Evolutionary conservation across 106 monocot species (phyloP), one percentile per base, ranked within the genome.

Genomic region (Dendrobium nobile): DNA sequence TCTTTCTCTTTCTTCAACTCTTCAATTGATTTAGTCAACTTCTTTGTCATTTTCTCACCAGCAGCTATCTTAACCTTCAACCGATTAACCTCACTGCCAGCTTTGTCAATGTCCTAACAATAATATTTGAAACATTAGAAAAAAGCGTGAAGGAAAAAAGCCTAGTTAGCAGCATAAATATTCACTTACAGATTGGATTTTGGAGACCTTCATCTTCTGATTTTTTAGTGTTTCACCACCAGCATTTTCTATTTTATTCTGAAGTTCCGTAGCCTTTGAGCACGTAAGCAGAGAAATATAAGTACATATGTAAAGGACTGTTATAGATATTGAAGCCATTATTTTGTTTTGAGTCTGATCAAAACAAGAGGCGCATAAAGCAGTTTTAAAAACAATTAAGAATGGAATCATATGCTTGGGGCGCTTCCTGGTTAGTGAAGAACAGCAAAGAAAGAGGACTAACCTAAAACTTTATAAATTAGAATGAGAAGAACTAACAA

Each of bases 91-190:
- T 93, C 98, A 45, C 89, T 95, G 43, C 85, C 85, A 54, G 84
- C 87, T 92, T 93, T 98, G 89, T 98, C 95, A 83, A 98, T 92
- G 76, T 98, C 91, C 95, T 98, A 82, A 24, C 26, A 80, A 51
- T 37, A 83, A 61, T n/a, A 42, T 9, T 19, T 15, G 0, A 42
- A 40, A 78, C 9, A 40, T 65, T 80, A 54, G 56, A 22, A n/a
- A n/a, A 78, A n/a, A 77, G 61, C 16, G 48, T 18, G 17, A 8
- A 2, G 10, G 11, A 8, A 6, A 55, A 51, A 31, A 54, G 8
- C 9, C 33, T 47, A 79, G 41, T 26, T 41, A 61, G 9, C 41
- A 13, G 9, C 44, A 72, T 18, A 19, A 8, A 20, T 5, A 73
- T 76, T 74, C 75, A 91, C 92, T 84, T 80, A 98, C 98, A 82